phyloP scores from a whole-genome alignment of 2,329 filamentous ascomycete species.

The Phaeosphaeria sp. region DNA sequence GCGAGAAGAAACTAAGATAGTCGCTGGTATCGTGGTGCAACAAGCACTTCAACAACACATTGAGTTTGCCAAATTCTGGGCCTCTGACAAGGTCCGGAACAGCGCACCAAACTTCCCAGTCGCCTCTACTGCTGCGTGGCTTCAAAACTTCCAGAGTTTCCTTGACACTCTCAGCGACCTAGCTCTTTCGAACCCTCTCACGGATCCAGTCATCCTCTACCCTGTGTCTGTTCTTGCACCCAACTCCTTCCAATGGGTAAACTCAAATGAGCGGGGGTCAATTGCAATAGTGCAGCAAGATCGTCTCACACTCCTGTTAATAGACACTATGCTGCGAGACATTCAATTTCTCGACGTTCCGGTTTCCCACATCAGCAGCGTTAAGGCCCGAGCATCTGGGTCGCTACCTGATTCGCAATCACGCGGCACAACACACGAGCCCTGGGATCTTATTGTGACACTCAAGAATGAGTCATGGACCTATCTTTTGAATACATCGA shows the following conservation, averaged over 20 bases:
- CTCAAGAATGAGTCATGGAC: slow-evolving; percentile 19
- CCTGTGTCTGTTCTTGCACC: slow-evolving; percentile 26
- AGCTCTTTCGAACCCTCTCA: slow-evolving; percentile 10
- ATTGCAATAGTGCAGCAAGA: slow-evolving; percentile 25
- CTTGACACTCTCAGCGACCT: slow-evolving; percentile 31
- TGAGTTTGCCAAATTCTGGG: slow-evolving; percentile 36
- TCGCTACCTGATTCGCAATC: slow-evolving; percentile 29
- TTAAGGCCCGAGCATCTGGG: slow-evolving; percentile 12
- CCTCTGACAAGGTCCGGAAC: slow-evolving; percentile 25
- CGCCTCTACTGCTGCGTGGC: slow-evolving; percentile 27
- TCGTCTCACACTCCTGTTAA: slow-evolving; percentile 28
- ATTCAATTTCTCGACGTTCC: slow-evolving; percentile 39
- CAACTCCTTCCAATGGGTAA: slow-evolving; percentile 30
- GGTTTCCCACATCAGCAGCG: slow-evolving; percentile 23
- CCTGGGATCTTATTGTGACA: slow-evolving; percentile 30
- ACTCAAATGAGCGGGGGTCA: slow-evolving; percentile 12
- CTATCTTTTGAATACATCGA: slow-evolving; percentile 30
- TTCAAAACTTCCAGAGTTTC: slow-evolving; percentile 34
- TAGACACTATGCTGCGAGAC: slow-evolving; percentile 18
- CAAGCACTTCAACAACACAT: slow-evolving; percentile 28
- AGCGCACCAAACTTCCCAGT: slow-evolving; percentile 32
- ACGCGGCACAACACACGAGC: slow-evolving; percentile 13
- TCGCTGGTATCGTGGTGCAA: slow-evolving; percentile 40
- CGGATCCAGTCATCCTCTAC: slow-evolving; percentile 26
- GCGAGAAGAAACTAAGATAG: slow-evolving; percentile 38